These are phyloP conservation scores for Barnettozyma hawaiiensis DNA, from an alignment of 1,139 yeast species.

Conservation along the genomic window DNA sequence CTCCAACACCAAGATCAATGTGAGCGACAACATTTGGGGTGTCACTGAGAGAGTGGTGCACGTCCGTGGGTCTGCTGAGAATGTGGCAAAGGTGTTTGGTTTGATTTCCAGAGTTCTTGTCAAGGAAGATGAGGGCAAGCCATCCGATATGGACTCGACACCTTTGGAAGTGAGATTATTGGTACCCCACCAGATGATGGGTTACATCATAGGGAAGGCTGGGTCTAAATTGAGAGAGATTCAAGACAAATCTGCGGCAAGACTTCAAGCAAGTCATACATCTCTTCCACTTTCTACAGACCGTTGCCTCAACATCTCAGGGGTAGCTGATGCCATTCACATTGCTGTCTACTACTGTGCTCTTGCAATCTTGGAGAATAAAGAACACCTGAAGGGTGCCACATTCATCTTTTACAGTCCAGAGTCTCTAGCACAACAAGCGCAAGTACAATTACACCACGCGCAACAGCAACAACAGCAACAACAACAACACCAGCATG, in stretches of 20 bases:
- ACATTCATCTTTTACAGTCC: conserved; percentile 63
- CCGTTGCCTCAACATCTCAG: conserved; percentile 62
- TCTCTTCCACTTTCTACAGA: conserved; percentile 78
- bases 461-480: conserved; percentile 12
- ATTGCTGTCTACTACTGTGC: conserved; percentile 75
- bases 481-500: conserved; percentile 13
- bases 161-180: conserved; percentile 56
- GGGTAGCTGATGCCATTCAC: conserved; percentile 85
- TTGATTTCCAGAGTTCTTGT: conserved; percentile 60
- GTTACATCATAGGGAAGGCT: conserved; percentile 75
- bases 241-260: conserved; percentile 79
- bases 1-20: conserved; percentile 64
- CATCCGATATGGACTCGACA: conserved; percentile 50
- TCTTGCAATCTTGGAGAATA: conserved; percentile 58
- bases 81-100: conserved; percentile 81
- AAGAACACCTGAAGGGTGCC: conserved; percentile 42
- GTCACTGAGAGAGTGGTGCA: conserved; percentile 74
- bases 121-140: conserved; percentile 63
- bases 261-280: conserved; percentile 69
- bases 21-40: conserved; percentile 71
- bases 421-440: conserved; percentile 29
- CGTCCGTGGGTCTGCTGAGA: conserved; percentile 71
- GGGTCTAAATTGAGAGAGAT: conserved; percentile 76
- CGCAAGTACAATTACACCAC: conserved; percentile 10
- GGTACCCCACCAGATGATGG: conserved; percentile 78